A percentile compares a stretch with the other conserved stretches of the same genome.
Evolutionary conservation across 352 stramenopile species (phyloP).

Genomic region (Phytopythium oedochilum): DNA sequence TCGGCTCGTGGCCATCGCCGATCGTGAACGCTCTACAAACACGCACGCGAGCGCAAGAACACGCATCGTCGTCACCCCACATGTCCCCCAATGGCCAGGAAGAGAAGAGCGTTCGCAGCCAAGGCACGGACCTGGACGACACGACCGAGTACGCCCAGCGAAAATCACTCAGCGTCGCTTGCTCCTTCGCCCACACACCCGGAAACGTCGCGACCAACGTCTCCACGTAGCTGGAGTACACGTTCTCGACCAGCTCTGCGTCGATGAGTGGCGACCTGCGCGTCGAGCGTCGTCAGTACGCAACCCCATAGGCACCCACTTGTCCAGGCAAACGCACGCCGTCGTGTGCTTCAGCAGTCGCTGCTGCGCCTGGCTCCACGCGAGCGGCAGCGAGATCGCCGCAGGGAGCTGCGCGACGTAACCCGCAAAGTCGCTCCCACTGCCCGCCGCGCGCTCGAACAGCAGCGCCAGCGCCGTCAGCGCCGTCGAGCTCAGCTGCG

Average conservation of each 20-base stretch:
- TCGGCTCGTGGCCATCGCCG: slow-evolving; percentile 32
- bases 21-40: slow-evolving; percentile 38
- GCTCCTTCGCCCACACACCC: slow-evolving; percentile 27
- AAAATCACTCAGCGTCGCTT: slow-evolving; percentile 38
- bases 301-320: not conserved
- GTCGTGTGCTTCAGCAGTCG: slow-evolving; percentile 43
- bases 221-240: slow-evolving; percentile 32
- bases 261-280: slow-evolving; percentile 44
- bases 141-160: slow-evolving; percentile 66
- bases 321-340: slow-evolving; percentile 18
- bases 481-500: slow-evolving; percentile 43
- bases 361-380: slow-evolving; percentile 23
- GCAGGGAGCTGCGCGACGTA: slow-evolving; percentile 60
- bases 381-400: slow-evolving; percentile 42
- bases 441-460: slow-evolving; percentile 25
- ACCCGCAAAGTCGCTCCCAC: slow-evolving; percentile 37
- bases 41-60: too few relatives aligned
- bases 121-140: slow-evolving; percentile 43
- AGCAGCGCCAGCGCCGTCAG: slow-evolving; percentile 45
- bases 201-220: slow-evolving; percentile 34
- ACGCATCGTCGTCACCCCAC: not conserved
- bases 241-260: slow-evolving; percentile 42
- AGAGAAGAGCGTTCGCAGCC: too few relatives aligned
- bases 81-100: too few relatives aligned
- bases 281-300: not conserved